Evolutionary conservation across 1,284 basidiomycete species (phyloP).

Genomic region (Sporisorium iseilematis-ciliati): DNA sequence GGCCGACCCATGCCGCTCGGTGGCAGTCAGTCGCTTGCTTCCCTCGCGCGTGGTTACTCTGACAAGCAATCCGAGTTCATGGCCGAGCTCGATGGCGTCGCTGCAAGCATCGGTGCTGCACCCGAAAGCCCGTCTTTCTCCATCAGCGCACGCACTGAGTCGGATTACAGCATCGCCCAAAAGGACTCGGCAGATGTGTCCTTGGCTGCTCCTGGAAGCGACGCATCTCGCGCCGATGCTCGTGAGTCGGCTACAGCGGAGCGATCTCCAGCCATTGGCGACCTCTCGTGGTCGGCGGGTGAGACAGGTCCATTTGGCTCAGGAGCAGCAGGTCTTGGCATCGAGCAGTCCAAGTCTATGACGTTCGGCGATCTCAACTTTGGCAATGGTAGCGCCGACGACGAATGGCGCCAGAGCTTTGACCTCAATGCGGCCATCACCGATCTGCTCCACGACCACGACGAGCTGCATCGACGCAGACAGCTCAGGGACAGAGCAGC

Average conservation of each 20-base stretch:
- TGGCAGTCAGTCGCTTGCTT: constrained; percentile 40
- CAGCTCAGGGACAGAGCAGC: constrained; percentile 39
- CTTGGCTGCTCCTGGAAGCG: constrained; percentile 18
- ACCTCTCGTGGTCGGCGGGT: constrained; percentile 61
- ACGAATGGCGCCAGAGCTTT: constrained; percentile 56
- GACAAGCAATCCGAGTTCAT: constrained; percentile 38
- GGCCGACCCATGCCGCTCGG: constrained; percentile 31
- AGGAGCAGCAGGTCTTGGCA: constrained; percentile 20
- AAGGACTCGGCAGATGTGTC: constrained; percentile 23
- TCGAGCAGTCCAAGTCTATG: constrained; percentile 38
- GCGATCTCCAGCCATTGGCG: constrained; percentile 55
- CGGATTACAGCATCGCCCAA: constrained; percentile 45
- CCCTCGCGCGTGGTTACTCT: constrained; percentile 38
- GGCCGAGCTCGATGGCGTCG: constrained; percentile 33
- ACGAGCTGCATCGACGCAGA: constrained; percentile 46
- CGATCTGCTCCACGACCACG: constrained; percentile 61
- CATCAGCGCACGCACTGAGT: constrained; percentile 59
- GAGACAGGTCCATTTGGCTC: constrained; percentile 61
- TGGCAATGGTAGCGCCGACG: constrained; percentile 29
- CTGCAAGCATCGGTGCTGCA: constrained; percentile 32
- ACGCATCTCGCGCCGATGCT: constrained; percentile 13
- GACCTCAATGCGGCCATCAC: constrained; percentile 64
- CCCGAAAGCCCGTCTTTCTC: constrained; percentile 56
- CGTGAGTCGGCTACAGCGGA: constrained; percentile 7
- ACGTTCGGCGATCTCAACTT: constrained; percentile 36